These are phyloP conservation scores for Cicer chorassanicum DNA, from an alignment of 306 rosid genomes.

Conservation along the genomic window DNA sequence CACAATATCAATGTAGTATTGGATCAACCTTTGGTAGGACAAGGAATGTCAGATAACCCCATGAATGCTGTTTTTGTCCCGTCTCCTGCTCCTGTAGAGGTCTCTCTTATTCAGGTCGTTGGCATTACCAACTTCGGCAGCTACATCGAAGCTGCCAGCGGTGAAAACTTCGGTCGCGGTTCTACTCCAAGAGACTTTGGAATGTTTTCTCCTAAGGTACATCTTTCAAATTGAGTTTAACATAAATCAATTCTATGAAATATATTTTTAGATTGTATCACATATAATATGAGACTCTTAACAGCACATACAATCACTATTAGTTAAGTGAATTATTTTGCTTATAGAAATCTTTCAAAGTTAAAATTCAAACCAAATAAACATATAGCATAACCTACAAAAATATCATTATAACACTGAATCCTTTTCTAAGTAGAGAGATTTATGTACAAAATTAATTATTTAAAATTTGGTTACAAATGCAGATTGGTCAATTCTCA, in stretches of 20 bases:
- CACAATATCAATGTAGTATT: conserved; percentile 54
- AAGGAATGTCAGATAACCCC: conserved; percentile 71
- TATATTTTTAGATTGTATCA: too few relatives aligned
- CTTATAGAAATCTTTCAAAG: too few relatives aligned
- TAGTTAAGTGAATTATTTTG: too few relatives aligned
- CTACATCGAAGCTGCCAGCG: conserved; percentile 81
- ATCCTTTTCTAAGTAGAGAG: neutral
- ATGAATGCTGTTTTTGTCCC: conserved; percentile 74
- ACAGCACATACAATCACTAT: too few relatives aligned
- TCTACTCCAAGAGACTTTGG: conserved; percentile 52
- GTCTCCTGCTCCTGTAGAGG: conserved; percentile 59
- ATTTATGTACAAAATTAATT: neutral
- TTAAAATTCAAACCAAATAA: too few relatives aligned
- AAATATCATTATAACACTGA: too few relatives aligned
- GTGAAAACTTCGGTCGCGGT: conserved; percentile 53
- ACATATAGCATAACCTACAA: too few relatives aligned
- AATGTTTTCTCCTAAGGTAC: conserved; percentile 59
- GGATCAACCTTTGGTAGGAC: conserved; percentile 68
- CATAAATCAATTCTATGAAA: neutral
- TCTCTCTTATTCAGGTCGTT: conserved; percentile 49
- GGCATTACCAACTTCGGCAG: conserved; percentile 45
- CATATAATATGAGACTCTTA: too few relatives aligned
- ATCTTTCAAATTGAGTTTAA: neutral
- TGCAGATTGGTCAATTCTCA: conserved; percentile 47
- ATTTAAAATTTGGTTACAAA: neutral